These are phyloP conservation scores for Baorangia bicolor DNA, from an alignment of 768 basidiomycete genomes.

Conservation along the genomic window DNA sequence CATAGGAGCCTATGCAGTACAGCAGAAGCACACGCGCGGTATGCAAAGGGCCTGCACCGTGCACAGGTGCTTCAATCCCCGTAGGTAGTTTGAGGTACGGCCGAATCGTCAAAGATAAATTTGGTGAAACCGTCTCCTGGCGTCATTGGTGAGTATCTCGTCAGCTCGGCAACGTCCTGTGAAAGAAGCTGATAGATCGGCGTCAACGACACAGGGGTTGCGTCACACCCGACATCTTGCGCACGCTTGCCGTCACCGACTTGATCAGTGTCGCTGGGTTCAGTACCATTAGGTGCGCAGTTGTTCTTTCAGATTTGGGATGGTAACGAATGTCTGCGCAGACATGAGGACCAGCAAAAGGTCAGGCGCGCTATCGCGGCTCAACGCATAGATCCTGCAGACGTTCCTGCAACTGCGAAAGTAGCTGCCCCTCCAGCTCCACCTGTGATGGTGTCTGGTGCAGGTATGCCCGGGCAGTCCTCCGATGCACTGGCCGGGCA, in stretches of 20 bases:
- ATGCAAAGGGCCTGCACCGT: constrained; percentile 64
- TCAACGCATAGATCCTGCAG: constrained; percentile 53
- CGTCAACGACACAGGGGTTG: constrained; percentile 55
- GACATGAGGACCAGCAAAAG: constrained; percentile 60
- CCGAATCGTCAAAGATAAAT: constrained; percentile 39
- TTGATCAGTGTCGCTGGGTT: constrained; percentile 52
- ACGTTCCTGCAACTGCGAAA: constrained; percentile 51
- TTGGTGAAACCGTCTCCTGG: constrained; percentile 71
- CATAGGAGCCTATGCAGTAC: constrained; percentile 47
- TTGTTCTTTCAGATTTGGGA: not conserved
- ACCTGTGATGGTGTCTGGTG: not conserved
- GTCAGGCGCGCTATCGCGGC: constrained; percentile 56
- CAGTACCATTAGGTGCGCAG: constrained; percentile 45
- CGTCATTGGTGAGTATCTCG: constrained; percentile 60
- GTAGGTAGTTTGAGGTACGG: constrained; percentile 69
- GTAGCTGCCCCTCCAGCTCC: constrained; percentile 7
- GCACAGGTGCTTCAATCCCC: constrained; percentile 53
- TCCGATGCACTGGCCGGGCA: constrained; percentile 21
- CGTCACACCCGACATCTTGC: constrained; percentile 58
- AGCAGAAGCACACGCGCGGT: constrained; percentile 67
- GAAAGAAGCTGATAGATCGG: constrained; percentile 19
- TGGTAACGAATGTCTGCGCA: constrained; percentile 22
- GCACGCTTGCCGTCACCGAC: constrained; percentile 43
- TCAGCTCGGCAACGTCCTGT: constrained; percentile 6
- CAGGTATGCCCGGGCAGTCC: constrained; percentile 13